These are phyloP conservation scores for Eutrema salsugineum DNA, from an alignment of 441 rosid species.

Conservation along the genomic window DNA sequence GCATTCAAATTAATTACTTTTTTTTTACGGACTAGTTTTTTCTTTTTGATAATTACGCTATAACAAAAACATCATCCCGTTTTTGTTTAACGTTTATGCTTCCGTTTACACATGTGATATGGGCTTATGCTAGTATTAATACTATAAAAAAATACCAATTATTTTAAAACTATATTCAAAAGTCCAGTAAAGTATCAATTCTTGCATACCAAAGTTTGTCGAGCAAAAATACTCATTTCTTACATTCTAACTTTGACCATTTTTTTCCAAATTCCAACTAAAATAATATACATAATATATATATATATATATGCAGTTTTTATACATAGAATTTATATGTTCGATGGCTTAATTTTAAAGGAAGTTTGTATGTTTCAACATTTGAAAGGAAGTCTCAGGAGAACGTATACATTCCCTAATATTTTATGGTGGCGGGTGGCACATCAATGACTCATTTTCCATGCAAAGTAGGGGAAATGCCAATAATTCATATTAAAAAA, in stretches of 20 bases:
- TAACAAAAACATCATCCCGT: not conserved
- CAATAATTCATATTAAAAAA: too few species aligned
- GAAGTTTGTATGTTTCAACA: not conserved
- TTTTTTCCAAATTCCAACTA: not conserved
- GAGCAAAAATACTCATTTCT: not conserved
- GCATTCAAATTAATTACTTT: not conserved
- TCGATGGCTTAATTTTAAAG: not conserved
- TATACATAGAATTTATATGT: not conserved
- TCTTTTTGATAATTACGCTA: not conserved
- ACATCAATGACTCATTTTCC: not conserved
- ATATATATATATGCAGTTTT: not conserved
- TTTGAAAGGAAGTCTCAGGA: not conserved
- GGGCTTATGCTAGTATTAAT: not conserved
- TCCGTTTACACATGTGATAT: not conserved
- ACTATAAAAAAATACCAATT: not conserved
- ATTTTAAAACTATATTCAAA: too few species aligned
- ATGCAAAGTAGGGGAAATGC: not conserved
- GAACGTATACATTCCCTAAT: not conserved
- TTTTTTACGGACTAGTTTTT: not conserved
- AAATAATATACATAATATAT: not conserved
- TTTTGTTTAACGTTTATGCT: not conserved
- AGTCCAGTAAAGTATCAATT: not conserved
- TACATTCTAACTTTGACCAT: slow-evolving; percentile 9
- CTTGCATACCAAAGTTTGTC: not conserved
- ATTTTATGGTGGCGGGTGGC: not conserved